These are phyloP conservation scores for Agaricales sp. DNA, from an alignment of 1,284 basidiomycete genomes.

Conservation along the genomic window DNA sequence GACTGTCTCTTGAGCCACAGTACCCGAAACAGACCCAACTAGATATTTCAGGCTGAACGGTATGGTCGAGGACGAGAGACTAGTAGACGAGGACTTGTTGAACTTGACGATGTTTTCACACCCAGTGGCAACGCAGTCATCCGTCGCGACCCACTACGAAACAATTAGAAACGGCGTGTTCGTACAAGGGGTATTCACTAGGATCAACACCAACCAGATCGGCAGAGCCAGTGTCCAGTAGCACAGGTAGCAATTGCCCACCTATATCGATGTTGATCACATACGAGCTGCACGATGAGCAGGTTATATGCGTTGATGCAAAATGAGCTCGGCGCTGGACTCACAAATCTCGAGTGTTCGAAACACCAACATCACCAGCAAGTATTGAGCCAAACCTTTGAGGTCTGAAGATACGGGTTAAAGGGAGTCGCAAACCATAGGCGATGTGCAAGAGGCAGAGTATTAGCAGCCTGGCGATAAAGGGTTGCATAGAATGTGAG, in stretches of 20 bases:
- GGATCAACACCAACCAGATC: slow-evolving; percentile 1
- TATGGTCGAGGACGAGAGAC: slow-evolving; percentile 20
- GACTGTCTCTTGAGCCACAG: slow-evolving; percentile 31
- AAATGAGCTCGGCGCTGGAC: too few species aligned
- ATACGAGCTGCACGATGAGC: not conserved
- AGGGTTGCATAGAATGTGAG: too few species aligned
- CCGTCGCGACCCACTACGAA: slow-evolving; percentile 25
- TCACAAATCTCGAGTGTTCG: not conserved
- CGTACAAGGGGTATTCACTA: too few species aligned
- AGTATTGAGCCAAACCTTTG: not conserved
- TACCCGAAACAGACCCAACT: slow-evolving; percentile 33
- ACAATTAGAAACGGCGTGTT: not conserved
- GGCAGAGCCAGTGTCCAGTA: slow-evolving; percentile 1
- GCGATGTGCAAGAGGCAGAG: not conserved
- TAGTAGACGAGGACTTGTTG: slow-evolving; percentile 16
- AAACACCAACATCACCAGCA: not conserved
- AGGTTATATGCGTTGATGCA: not conserved
- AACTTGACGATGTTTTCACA: slow-evolving; percentile 23
- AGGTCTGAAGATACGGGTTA: not conserved
- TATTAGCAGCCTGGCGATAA: not conserved
- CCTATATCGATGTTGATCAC: slow-evolving; percentile 1
- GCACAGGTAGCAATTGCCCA: not conserved
- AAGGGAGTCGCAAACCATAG: not conserved
- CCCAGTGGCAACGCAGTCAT: slow-evolving; percentile 20
- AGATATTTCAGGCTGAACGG: slow-evolving; percentile 36